Evolutionary conservation across 306 rosid species (phyloP).

Genomic region (Urtica urens): DNA sequence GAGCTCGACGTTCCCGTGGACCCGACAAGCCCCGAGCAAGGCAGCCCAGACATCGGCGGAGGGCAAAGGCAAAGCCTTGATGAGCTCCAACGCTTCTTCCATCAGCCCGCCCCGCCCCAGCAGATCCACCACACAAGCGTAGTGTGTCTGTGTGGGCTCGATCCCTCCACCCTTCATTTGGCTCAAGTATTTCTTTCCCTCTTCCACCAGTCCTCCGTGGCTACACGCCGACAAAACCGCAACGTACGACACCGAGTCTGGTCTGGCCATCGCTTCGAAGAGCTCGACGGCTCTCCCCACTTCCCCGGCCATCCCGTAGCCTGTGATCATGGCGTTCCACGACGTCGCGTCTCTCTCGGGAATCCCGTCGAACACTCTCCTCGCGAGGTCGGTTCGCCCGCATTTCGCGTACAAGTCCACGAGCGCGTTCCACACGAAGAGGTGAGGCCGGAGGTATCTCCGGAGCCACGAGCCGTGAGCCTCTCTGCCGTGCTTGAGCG

Average conservation of each 20-base stretch:
- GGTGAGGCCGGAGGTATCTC: constrained; percentile 42
- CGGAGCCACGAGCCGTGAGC: constrained; percentile 54
- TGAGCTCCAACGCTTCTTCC: constrained; percentile 61
- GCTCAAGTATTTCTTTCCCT: constrained; percentile 49
- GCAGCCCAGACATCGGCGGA: constrained; percentile 88
- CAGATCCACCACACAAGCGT: constrained; percentile 80
- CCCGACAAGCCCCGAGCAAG: constrained; percentile 79
- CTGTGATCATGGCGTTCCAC: constrained; percentile 96
- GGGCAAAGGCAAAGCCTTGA: constrained; percentile 45
- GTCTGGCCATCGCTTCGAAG: constrained; percentile 63
- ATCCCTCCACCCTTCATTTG: constrained; percentile 42
- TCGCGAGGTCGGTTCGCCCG: constrained; percentile 60
- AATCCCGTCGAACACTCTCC: constrained; percentile 52
- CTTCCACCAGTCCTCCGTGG: constrained; percentile 73
- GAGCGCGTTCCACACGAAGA: constrained; percentile 59
- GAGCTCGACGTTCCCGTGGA: constrained; percentile 55
- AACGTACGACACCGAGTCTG: constrained; percentile 69
- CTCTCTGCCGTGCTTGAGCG: constrained; percentile 68
- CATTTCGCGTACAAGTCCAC: constrained; percentile 80
- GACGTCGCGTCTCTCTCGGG: constrained; percentile 59
- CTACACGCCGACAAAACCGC: constrained; percentile 87
- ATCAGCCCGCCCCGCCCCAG: constrained; percentile 78
- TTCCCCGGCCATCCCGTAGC: constrained; percentile 80
- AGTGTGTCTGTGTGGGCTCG: constrained; percentile 62
- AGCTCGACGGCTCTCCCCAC: constrained; percentile 47